Conservation (phyloP, 1,284 basidiomycete species). For the Pholiota adiposa region DNA sequence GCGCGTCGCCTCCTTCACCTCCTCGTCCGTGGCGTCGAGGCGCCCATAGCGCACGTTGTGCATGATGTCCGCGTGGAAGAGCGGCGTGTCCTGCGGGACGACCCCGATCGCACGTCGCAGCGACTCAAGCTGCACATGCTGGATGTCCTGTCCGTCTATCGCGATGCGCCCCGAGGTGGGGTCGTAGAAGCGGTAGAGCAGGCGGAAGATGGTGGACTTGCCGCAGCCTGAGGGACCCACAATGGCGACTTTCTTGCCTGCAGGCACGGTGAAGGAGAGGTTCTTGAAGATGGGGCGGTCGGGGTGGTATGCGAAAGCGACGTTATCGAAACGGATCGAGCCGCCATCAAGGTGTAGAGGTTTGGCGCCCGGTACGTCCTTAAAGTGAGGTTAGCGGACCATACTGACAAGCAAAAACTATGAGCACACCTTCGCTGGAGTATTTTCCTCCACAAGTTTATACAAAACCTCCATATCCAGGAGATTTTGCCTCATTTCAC, state of each 20-base stretch:
- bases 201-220: conserved; percentile 96
- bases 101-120: conserved; percentile 85
- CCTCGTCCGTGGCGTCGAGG: conserved; percentile 86
- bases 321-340: conserved; percentile 91
- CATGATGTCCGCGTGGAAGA: conserved; percentile 95
- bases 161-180: conserved; percentile 81
- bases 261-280: conserved; percentile 91
- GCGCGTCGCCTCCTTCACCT: conserved; percentile 83
- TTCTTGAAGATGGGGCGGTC: conserved; percentile 90
- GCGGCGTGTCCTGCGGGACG: conserved; percentile 96
- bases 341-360: conserved; percentile 80
- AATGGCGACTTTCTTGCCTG: conserved; percentile 94
- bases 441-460: conserved; percentile 87
- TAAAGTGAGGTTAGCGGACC: background rate
- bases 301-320: conserved; percentile 90
- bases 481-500: conserved; percentile 93
- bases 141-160: conserved; percentile 88
- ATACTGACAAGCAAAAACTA: background rate
- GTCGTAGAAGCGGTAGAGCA: conserved; percentile 95
- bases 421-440: conserved; percentile 63
- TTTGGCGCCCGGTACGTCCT: conserved; percentile 74
- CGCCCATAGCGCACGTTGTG: conserved; percentile 95
- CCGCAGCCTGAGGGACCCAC: conserved; percentile 97
- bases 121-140: conserved; percentile 72
- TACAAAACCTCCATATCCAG: conserved; percentile 98